Conservation (phyloP, 352 stramenopile genomes). For the Globisporangium nunn region DNA sequence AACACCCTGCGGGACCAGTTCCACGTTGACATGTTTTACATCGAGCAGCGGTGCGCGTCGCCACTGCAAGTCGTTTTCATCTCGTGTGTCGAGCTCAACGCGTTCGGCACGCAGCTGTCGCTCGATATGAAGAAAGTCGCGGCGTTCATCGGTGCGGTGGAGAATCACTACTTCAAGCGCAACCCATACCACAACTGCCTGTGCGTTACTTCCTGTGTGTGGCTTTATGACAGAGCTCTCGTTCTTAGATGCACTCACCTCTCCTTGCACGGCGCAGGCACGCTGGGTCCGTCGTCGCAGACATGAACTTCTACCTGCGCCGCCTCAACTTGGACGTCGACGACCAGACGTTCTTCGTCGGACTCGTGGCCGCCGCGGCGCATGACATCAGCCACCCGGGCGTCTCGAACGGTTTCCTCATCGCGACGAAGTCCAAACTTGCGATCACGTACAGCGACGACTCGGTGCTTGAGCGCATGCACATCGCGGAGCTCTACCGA, state of each 20-base stretch:
- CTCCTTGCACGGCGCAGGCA: constrained; percentile 22
- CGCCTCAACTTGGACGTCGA: constrained; percentile 50
- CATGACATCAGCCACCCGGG: constrained; percentile 91
- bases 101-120: constrained; percentile 32
- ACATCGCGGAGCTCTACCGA: constrained; percentile 57
- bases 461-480: constrained; percentile 80
- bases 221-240: constrained; percentile 8
- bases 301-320: constrained; percentile 63
- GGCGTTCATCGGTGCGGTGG: constrained; percentile 40
- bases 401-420: constrained; percentile 89
- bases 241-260: background rate
- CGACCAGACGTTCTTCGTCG: constrained; percentile 46
- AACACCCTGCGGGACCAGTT: constrained; percentile 49
- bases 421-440: constrained; percentile 83
- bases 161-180: constrained; percentile 51
- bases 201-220: constrained; percentile 20
- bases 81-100: constrained; percentile 49
- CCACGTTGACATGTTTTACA: constrained; percentile 57
- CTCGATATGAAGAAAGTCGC: constrained; percentile 38
- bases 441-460: constrained; percentile 91
- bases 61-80: constrained; percentile 49
- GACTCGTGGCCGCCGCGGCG: constrained; percentile 77
- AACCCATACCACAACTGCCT: constrained; percentile 74
- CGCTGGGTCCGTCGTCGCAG: constrained; percentile 47
- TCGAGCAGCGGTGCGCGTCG: constrained; percentile 34